Evolutionary conservation across 805 yeast genomes (phyloP).

Genomic region (Candida alai): DNA sequence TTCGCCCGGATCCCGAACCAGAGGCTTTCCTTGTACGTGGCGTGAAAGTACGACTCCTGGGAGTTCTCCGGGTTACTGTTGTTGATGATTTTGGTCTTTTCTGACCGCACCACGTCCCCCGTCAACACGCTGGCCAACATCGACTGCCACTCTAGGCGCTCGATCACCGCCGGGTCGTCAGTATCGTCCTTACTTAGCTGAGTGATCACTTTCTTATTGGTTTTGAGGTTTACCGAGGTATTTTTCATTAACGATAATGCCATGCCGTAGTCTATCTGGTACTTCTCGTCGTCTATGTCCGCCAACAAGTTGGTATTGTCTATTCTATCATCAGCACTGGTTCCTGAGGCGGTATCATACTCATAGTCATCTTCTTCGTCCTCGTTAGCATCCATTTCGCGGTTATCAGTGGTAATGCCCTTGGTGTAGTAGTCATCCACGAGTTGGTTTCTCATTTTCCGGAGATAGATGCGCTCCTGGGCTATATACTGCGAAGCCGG

Average conservation of each 20-base stretch:
- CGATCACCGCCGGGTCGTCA: conserved; percentile 52
- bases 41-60: conserved; percentile 48
- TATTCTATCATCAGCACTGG: background rate
- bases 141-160: conserved; percentile 92
- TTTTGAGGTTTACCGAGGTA: conserved; percentile 28
- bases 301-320: conserved; percentile 30
- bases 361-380: conserved; percentile 6
- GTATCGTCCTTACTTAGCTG: conserved; percentile 36
- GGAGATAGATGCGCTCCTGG: conserved; percentile 66
- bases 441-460: conserved; percentile 55
- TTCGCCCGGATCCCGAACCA: conserved; percentile 90
- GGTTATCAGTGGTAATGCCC: conserved; percentile 42
- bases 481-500: conserved; percentile 38
- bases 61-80: conserved; percentile 35
- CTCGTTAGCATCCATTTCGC: conserved; percentile 13
- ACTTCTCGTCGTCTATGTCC: conserved; percentile 36
- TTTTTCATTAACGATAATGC: conserved; percentile 34
- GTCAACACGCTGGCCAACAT: conserved; percentile 87
- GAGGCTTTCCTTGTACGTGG: conserved; percentile 62
- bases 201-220: conserved; percentile 27
- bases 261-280: conserved; percentile 45
- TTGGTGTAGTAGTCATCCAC: conserved; percentile 72
- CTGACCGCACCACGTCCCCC: conserved; percentile 91
- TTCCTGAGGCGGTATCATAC: conserved; percentile 1
- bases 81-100: conserved; percentile 70